Conservation (phyloP, 2,329 filamentous ascomycete genomes). For the Blastomyces silverae region DNA sequence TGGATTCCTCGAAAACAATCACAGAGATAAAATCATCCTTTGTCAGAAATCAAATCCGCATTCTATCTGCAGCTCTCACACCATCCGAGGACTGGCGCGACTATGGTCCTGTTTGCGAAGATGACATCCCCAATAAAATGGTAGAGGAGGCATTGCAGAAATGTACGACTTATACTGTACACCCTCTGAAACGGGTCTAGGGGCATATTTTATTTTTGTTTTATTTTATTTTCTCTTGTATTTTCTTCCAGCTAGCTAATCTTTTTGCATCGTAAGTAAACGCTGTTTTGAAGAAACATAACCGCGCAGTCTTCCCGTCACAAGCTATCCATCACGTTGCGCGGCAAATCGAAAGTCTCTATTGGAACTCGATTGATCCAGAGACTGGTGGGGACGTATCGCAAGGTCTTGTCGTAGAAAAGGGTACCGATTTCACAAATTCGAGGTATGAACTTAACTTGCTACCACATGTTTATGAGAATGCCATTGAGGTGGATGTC, state of each 20-base stretch:
- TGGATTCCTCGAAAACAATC: constrained; percentile 42
- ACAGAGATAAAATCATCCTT: constrained; percentile 48
- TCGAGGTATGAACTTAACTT: constrained; percentile 30
- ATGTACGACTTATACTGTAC: constrained; percentile 31
- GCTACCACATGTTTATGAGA: neutral
- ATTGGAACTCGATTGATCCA: constrained; percentile 46
- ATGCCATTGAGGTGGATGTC: neutral
- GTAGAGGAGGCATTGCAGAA: constrained; percentile 48
- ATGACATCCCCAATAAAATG: constrained; percentile 44
- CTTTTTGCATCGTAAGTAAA: constrained; percentile 40
- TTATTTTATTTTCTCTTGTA: neutral
- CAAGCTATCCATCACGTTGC: constrained; percentile 52
- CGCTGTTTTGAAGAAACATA: constrained; percentile 46
- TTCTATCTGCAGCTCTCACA: constrained; percentile 45
- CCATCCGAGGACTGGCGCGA: constrained; percentile 44
- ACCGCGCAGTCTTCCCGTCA: constrained; percentile 48
- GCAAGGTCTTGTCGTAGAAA: constrained; percentile 31
- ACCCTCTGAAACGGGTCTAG: neutral
- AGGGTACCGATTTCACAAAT: constrained; percentile 36
- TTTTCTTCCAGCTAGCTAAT: constrained; percentile 7
- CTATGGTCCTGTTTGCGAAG: constrained; percentile 31
- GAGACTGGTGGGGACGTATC: constrained; percentile 26
- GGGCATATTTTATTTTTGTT: neutral
- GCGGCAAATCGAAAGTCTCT: constrained; percentile 50
- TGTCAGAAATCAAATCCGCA: constrained; percentile 46